Evolutionary conservation across 495 filamentous ascomycete species (phyloP).

Genomic region (Aspergillus kassunensis): DNA sequence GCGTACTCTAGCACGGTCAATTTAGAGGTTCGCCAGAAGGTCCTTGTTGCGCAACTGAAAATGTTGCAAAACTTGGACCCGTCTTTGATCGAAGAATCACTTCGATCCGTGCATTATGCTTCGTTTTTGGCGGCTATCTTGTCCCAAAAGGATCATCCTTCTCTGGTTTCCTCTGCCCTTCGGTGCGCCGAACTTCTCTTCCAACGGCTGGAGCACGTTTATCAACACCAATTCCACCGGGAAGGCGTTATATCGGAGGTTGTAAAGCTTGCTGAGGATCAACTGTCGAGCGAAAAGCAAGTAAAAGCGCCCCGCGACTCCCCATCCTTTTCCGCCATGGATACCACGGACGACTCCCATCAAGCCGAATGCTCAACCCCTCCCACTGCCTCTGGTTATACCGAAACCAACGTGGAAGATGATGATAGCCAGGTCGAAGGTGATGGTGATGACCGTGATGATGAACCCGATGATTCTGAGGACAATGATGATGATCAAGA

Average conservation of each 20-base stretch:
- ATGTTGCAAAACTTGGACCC: constrained; percentile 95
- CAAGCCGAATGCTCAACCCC: constrained; percentile 5
- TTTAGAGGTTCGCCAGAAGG: constrained; percentile 94
- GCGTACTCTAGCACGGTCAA: constrained; percentile 99
- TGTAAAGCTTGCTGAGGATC: constrained; percentile 61
- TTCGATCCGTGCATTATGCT: constrained; percentile 93
- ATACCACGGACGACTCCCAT: constrained; percentile 18
- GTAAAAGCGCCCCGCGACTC: constrained; percentile 13
- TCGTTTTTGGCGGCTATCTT: constrained; percentile 95
- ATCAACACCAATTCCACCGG: constrained; percentile 94
- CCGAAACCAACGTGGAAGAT: constrained; percentile 34
- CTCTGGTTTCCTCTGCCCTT: constrained; percentile 78
- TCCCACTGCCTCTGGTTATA: not conserved
- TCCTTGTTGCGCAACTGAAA: constrained; percentile 89
- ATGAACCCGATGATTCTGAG: constrained; percentile 49
- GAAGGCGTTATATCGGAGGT: constrained; percentile 96
- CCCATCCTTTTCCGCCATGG: constrained; percentile 15
- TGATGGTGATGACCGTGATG: constrained; percentile 49
- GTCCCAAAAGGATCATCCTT: constrained; percentile 89
- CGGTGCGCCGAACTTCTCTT: constrained; percentile 86
- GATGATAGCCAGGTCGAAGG: constrained; percentile 53
- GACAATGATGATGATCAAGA: constrained; percentile 61
- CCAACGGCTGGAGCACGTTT: constrained; percentile 76
- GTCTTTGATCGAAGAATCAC: constrained; percentile 75
- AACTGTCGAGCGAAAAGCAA: constrained; percentile 37